Evolutionary conservation across 2,329 filamentous ascomycete genomes (phyloP).

Genomic region (Cercospora zeae-maydis): DNA sequence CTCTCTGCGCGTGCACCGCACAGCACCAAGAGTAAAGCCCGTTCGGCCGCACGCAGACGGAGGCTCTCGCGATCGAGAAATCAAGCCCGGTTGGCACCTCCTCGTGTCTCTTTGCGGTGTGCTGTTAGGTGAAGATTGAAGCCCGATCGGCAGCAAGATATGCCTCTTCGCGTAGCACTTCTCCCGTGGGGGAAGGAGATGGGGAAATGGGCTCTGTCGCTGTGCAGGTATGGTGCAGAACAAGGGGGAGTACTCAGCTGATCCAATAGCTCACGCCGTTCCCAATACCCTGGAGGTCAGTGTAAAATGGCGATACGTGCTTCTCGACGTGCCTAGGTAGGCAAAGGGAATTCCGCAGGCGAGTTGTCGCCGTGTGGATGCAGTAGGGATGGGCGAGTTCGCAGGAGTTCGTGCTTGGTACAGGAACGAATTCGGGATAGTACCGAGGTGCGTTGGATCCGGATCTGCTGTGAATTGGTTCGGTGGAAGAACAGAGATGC

Average conservation of each 20-base stretch:
- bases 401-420: constrained; percentile 1
- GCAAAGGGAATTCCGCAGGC: neutral
- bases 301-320: neutral
- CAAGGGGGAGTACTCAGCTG: neutral
- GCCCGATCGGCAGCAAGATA: constrained; percentile 11
- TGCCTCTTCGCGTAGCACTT: constrained; percentile 13
- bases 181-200: neutral
- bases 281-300: neutral
- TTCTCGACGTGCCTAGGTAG: neutral
- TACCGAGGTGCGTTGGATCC: neutral
- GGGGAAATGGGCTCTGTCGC: neutral
- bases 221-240: neutral
- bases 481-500: neutral
- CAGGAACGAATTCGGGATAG: neutral
- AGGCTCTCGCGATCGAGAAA: constrained; percentile 13
- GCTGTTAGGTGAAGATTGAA: constrained; percentile 4
- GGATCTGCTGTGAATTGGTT: neutral
- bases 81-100: constrained; percentile 12
- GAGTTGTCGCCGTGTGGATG: neutral
- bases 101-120: constrained; percentile 9
- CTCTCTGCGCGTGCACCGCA: constrained; percentile 14
- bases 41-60: constrained; percentile 10
- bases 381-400: constrained; percentile 9
- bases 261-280: neutral
- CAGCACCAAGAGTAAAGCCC: constrained; percentile 9